Conservation (phyloP, 805 yeast genomes). For the Teunomyces kruisii region DNA sequence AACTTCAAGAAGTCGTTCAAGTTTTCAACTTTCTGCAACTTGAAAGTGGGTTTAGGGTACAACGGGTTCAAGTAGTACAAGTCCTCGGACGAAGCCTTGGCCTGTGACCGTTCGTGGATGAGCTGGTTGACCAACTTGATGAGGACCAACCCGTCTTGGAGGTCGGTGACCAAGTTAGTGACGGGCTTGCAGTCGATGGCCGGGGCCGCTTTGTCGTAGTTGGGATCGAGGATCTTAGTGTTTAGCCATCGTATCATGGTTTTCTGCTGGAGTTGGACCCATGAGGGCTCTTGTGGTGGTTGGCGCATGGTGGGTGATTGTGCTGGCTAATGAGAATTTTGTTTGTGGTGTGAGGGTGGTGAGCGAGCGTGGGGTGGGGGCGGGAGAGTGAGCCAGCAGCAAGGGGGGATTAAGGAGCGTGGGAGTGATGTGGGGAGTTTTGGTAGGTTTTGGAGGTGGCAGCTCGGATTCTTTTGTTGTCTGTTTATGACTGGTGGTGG, state of each 20-base stretch:
- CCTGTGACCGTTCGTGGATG: slow-evolving; percentile 18
- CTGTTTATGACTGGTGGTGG: too few species aligned
- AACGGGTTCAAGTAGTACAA: slow-evolving; percentile 30
- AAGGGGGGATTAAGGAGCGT: too few species aligned
- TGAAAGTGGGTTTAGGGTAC: slow-evolving; percentile 37
- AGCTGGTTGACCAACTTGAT: slow-evolving; percentile 37
- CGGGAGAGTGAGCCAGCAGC: background rate
- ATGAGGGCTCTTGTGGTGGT: slow-evolving; percentile 14
- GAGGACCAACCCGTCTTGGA: slow-evolving; percentile 42
- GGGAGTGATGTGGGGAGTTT: too few species aligned
- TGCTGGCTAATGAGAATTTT: too few species aligned
- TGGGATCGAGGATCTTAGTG: slow-evolving; percentile 27
- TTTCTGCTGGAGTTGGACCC: slow-evolving; percentile 47
- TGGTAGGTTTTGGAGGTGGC: too few species aligned
- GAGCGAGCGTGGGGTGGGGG: background rate
- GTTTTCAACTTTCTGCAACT: slow-evolving; percentile 49
- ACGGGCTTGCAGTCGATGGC: background rate
- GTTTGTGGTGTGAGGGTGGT: background rate
- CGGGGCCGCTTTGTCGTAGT: slow-evolving; percentile 8
- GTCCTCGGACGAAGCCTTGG: slow-evolving; percentile 13
- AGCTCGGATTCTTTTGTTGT: too few species aligned
- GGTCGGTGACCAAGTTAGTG: slow-evolving; percentile 28
- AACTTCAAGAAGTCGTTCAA: slow-evolving; percentile 42
- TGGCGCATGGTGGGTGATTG: background rate
- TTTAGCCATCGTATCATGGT: slow-evolving; percentile 54